Conservation (phyloP, 495 filamentous ascomycete species). For the Cladorrhinum samala region DNA sequence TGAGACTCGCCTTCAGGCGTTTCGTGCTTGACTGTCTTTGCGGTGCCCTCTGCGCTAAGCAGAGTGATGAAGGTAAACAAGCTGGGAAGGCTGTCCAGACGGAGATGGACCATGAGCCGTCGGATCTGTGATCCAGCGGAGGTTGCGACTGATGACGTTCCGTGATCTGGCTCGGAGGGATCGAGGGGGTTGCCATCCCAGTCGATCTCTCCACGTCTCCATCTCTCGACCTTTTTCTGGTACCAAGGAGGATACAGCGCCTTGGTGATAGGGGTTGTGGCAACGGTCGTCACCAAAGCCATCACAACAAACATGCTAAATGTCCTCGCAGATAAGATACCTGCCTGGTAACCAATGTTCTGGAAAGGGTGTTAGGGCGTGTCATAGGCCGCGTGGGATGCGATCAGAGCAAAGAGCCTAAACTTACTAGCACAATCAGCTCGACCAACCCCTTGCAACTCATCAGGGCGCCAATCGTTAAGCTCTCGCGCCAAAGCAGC, state of each 20-base stretch:
- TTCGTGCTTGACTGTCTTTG: constrained; percentile 17
- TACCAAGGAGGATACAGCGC: constrained; percentile 82
- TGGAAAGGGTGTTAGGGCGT: constrained; percentile 34
- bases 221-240: constrained; percentile 83
- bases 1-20: constrained; percentile 14
- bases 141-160: constrained; percentile 39
- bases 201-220: constrained; percentile 87
- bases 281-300: constrained; percentile 86
- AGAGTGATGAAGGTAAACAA: constrained; percentile 80
- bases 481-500: constrained; percentile 87
- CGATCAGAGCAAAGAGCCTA: background rate
- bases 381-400: background rate
- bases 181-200: constrained; percentile 69
- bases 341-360: constrained; percentile 93
- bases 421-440: constrained; percentile 81
- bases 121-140: constrained; percentile 40
- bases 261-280: constrained; percentile 77
- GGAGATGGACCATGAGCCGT: constrained; percentile 54
- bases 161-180: constrained; percentile 32
- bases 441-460: constrained; percentile 96
- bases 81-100: constrained; percentile 84
- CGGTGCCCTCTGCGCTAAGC: constrained; percentile 49
- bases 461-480: constrained; percentile 90
- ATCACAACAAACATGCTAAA: constrained; percentile 99
- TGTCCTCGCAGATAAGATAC: constrained; percentile 76